Percentiles rank a stretch among this genome's conserved stretches.
Conservation (phyloP, 148 eudicot species). For the Polygonum maritimum region DNA sequence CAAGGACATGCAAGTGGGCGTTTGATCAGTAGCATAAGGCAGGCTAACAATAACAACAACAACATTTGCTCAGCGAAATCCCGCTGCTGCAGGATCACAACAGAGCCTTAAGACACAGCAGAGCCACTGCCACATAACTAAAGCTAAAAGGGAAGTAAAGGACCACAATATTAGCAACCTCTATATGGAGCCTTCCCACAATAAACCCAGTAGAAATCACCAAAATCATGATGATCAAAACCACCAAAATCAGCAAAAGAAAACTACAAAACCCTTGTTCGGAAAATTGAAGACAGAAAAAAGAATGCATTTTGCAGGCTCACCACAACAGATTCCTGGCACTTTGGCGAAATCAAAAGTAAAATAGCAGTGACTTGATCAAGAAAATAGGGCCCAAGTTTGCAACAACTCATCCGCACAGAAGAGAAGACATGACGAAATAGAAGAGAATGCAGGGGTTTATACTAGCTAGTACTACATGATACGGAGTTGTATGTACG, state of each 20-base stretch:
- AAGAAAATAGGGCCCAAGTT: conserved; percentile 2
- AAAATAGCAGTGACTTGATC: neutral
- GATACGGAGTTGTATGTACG: neutral
- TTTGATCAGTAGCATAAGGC: neutral
- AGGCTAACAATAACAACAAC: neutral
- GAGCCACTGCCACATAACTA: too few relatives aligned
- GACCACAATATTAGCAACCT: too few relatives aligned
- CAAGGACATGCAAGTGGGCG: neutral
- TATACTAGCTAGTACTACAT: neutral
- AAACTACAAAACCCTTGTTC: neutral
- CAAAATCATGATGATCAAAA: neutral
- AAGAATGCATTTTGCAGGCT: neutral
- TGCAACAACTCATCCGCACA: neutral
- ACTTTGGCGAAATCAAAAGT: neutral
- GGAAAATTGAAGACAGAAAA: neutral
- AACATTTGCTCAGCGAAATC: too few relatives aligned
- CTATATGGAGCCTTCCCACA: too few relatives aligned
- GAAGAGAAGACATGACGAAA: too few relatives aligned
- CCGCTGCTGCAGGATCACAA: too few relatives aligned
- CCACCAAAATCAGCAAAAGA: neutral
- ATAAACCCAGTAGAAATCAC: too few relatives aligned
- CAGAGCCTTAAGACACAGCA: too few relatives aligned
- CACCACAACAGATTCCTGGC: neutral
- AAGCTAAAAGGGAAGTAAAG: too few relatives aligned
- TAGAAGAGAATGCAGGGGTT: neutral